Base-by-base conservation (phyloP, 805 yeast genomes). In the Ogataea nakhonphanomensis region DNA sequence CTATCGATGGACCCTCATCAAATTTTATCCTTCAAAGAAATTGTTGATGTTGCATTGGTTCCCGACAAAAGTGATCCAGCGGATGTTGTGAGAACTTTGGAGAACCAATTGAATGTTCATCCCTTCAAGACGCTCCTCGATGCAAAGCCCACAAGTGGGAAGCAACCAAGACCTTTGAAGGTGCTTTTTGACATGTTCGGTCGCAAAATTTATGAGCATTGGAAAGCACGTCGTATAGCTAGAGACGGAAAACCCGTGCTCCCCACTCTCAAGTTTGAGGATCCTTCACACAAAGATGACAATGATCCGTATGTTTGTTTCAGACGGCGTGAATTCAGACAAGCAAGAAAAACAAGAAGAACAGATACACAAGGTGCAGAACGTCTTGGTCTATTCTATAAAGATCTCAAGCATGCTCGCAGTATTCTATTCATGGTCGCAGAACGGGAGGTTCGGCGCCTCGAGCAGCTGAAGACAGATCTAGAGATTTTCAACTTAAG, bases 241-340 rank as follows among this genome's bases (percentile, higher is more conserved):
- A 69, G 87, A 38, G 62, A 69, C 21, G 97, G 97, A 24, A 75
- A 76, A 51, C 62, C 84, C 4, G 75, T 93, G 14, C 74, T 78
- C 50, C 95, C 97, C 4, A 62, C 72, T 11, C 69, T 93, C 36
- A 85, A 81, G 59, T 89, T 86, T 59, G 97, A 90, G 65, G 90
- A 86, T 51, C 86, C 86, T 17, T 78, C 77, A 41, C 61, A 59
- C 29, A 89, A 89, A 56, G 97, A 90, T 55, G 97, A 90, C 55
- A 77, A 76, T 44, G 97, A 93, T 61, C 98, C 99, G 1, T 93
- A 93, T 62, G 83, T 88, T 29, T 88, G 97, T 67, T 93, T 93
- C 70, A 78, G 99, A 55, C 80, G 96, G 51, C 83, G 99, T 62
- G 98, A 90, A 57, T 83, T 88, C 49, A 79, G 99, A 50, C 97